Percentiles rank a stretch among this genome's conserved stretches.
phyloP scores from a whole-genome alignment of 78 protist species.

The Isochrysis galbana region DNA sequence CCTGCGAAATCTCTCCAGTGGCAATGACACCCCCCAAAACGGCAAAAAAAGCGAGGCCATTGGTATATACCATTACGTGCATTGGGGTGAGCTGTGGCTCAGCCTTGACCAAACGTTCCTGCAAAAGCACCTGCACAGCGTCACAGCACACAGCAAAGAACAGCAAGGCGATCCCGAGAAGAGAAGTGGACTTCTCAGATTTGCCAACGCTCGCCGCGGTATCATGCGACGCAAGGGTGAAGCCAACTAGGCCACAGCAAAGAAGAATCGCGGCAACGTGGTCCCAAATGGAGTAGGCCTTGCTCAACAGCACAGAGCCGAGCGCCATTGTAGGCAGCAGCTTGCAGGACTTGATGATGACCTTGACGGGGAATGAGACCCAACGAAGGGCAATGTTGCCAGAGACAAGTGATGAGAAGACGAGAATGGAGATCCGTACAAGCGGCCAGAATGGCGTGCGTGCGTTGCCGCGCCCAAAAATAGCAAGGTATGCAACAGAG shows the following conservation, averaged over 20 bases:
- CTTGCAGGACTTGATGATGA: conserved; percentile 4
- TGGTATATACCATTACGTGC: background rate
- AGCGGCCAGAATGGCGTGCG: background rate
- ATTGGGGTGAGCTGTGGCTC: background rate
- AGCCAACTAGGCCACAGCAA: background rate
- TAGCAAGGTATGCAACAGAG: background rate
- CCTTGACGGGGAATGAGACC: background rate
- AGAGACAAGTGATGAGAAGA: background rate
- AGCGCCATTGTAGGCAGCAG: background rate
- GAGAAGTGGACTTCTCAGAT: background rate
- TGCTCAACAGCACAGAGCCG: background rate
- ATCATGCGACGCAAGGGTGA: background rate
- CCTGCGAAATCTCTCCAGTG: background rate
- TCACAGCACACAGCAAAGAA: background rate
- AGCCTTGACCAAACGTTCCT: background rate
- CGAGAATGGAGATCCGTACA: background rate
- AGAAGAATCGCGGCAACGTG: background rate
- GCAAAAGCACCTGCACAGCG: background rate
- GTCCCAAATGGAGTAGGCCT: background rate
- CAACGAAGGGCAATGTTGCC: background rate
- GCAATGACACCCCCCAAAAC: background rate
- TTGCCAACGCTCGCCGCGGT: background rate
- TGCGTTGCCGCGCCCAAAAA: background rate
- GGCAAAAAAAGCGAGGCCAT: background rate
- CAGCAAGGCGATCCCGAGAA: background rate